Conservation (phyloP, 805 yeast species). For the Saccharomyces mikatae region DNA sequence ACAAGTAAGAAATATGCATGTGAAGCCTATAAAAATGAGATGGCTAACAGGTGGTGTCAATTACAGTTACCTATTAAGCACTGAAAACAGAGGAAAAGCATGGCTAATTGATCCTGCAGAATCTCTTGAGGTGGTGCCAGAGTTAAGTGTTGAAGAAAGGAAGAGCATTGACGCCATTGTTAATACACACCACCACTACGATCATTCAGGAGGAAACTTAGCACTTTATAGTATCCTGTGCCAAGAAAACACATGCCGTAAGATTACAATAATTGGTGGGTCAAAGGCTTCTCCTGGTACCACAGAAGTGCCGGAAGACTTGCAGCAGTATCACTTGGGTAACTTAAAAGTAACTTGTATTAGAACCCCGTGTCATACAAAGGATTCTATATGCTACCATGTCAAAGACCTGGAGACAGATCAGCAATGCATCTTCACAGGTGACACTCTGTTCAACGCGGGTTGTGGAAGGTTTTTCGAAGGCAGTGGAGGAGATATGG, state of each 20-base stretch:
- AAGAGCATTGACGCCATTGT: slow-evolving; percentile 65
- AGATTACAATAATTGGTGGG: slow-evolving; percentile 71
- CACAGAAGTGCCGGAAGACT: slow-evolving; percentile 58
- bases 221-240: slow-evolving; percentile 22
- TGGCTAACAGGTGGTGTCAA: slow-evolving; percentile 87
- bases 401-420: slow-evolving; percentile 54
- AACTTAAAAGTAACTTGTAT: slow-evolving; percentile 63
- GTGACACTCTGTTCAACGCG: slow-evolving; percentile 87
- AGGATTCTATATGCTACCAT: slow-evolving; percentile 86
- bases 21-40: slow-evolving; percentile 79
- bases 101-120: slow-evolving; percentile 93
- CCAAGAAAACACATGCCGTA: slow-evolving; percentile 32
- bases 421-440: slow-evolving; percentile 78
- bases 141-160: slow-evolving; percentile 31
- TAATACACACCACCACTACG: slow-evolving; percentile 94
- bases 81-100: slow-evolving; percentile 53
- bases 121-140: slow-evolving; percentile 58
- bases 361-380: slow-evolving; percentile 97
- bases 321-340: slow-evolving; percentile 43
- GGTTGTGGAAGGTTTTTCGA: slow-evolving; percentile 98
- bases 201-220: slow-evolving; percentile 84
- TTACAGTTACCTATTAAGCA: slow-evolving; percentile 67
- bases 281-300: slow-evolving; percentile 44
- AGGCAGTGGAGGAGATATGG: slow-evolving; percentile 80
- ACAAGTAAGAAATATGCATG: slow-evolving; percentile 57